Base-by-base conservation (phyloP, 2,329 filamentous ascomycete species). In the Pseudomassariella vexata region DNA sequence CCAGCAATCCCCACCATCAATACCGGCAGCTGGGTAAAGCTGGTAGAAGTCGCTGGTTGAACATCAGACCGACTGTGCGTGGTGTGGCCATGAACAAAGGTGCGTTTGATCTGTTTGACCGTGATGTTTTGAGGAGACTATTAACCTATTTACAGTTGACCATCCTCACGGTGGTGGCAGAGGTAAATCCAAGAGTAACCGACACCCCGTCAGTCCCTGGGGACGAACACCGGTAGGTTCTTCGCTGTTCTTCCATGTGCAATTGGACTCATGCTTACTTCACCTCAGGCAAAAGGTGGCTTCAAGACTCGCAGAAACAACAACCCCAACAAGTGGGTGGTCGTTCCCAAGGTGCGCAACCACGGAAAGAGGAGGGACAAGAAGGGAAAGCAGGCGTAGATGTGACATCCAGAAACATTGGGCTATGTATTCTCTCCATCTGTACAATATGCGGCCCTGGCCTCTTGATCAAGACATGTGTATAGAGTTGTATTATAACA, bases 131-230 rank as follows among this genome's bases (percentile, higher is more conserved):
- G 10, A 16, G 16, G 12, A 8, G 12, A 15, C 11, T 10, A 10
- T 24, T 33, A 15, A 33, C 7, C 16, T 6, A 19, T 30, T 36
- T 39, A 26, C 50, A 79, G 85, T 80, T 50, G 92, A 98, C 55
- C 92, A 98, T 73, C 92, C 92, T 53, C 92, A 98, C 61, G 92
- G 92, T 76, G 92, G 92, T 84, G 92, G 92, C 63, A 79, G 94
- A 73, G 92, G 92, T 68, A 98, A 98, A 68, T 95, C 88, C 36
- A 98, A 98, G 85, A 88, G 92, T 78, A 95, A 95, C 57, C 79
- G 89, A 40, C 74, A 94, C 56, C 92, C 94, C 20, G 87, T 92
- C 49, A 95, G 87, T 65, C 92, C 92, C 37, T 98, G 94, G 92
- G 92, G 94, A 26, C 32, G 38, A 57, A 82, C 79, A 56, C 90